Evolutionary conservation across 768 basidiomycete genomes (phyloP), one percentile per base, ranked within the genome.

Genomic region (Rhodotorula babjevae): DNA sequence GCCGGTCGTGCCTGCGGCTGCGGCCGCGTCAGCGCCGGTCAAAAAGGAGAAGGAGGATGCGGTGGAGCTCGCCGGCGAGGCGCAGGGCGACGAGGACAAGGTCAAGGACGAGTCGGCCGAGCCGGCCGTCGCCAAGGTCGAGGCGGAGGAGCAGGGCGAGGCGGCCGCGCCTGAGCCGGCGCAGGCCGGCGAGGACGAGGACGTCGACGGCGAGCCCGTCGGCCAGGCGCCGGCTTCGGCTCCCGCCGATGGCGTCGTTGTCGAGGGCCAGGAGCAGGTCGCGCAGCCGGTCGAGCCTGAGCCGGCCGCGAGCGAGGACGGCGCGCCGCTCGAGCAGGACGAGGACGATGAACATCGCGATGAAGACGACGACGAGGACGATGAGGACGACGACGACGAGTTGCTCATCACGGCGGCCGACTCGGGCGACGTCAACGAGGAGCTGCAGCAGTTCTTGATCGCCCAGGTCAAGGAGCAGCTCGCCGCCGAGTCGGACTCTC

Each of bases 191-290:
- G 44, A 50, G 10, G 63, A 33, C 58, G 72, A 63, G 3, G 70
- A 68, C n/a, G 33, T 68, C 21, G 73, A 74, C 16, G 74, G 63
- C 18, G 76, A 73, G 5, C 69, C 69, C 19, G 74, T 66, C 36
- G 76, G 70, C 23, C 71, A 62, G 14, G 71, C 71, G 36, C 36
- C 60, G 15, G 63, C 70, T 19, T 67, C 65, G 29, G 64, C 16
- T 36, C 61, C 56, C 58, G 40, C 31, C 7, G 63, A 68, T 12
- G 49, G 27, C 8, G 27, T 9, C 18, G 53, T 2, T 29, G n/a
- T 15, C 14, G 3, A n/a, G 55, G 11, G 3, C 40, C 63, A 65
- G 49, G 56, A 33, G 10, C 69, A 67, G 15, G 62, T 57, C 19
- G 58, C 46, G 29, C 69, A 49, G 15, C 67, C 63, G 19, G 46